Evolutionary conservation across 1,284 basidiomycete genomes (phyloP).

Genomic region (Pseudozyma thailandica): DNA sequence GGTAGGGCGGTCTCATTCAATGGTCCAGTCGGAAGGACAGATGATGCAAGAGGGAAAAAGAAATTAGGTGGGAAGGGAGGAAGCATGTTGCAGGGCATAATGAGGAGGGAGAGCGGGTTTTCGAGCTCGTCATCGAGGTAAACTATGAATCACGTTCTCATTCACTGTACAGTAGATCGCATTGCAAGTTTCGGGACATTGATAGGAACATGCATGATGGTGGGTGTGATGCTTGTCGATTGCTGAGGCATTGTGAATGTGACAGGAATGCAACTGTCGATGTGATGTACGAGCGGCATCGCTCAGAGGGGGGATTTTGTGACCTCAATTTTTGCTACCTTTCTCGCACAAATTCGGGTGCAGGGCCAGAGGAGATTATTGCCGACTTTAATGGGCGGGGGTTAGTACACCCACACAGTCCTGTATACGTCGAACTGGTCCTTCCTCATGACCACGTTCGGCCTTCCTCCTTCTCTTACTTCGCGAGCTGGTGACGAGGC

Average conservation of each 20-base stretch:
- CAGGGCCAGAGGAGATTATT: too few species aligned
- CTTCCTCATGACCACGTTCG: slow-evolving; percentile 3
- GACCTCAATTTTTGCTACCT: too few species aligned
- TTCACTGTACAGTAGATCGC: too few species aligned
- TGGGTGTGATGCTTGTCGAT: too few species aligned
- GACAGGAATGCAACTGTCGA: too few species aligned
- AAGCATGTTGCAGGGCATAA: slow-evolving; percentile 19
- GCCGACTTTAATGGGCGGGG: not conserved
- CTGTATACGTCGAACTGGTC: slow-evolving; percentile 36
- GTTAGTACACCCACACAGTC: slow-evolving; percentile 31
- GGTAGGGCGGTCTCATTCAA: not conserved
- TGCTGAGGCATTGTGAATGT: not conserved
- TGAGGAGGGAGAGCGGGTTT: slow-evolving; percentile 39
- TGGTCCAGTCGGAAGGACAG: not conserved
- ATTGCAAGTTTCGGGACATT: too few species aligned
- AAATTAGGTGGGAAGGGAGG: not conserved
- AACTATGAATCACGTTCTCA: too few species aligned
- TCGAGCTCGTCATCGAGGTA: slow-evolving; percentile 11
- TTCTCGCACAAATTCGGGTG: too few species aligned
- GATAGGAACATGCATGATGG: too few species aligned
- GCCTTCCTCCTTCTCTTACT: not conserved
- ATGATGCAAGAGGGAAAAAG: not conserved
- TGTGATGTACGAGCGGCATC: too few species aligned
- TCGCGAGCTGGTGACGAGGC: not conserved
- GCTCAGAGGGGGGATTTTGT: too few species aligned